Evolutionary conservation across 202 grass and related monocot species (phyloP), one percentile per base, ranked within the genome.

Genomic region (Alloteropsis angusta): DNA sequence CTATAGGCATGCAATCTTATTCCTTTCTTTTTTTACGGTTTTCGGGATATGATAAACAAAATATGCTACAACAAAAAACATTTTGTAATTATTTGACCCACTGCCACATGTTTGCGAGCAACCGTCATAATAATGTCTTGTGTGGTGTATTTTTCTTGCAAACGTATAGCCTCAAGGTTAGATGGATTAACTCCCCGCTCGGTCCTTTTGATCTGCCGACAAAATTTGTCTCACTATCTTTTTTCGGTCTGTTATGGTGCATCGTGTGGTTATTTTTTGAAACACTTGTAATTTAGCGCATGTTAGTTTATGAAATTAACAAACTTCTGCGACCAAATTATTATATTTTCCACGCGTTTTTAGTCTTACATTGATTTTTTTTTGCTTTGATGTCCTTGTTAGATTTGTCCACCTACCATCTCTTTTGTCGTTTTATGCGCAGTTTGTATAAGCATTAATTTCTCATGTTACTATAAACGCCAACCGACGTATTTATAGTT

Each of bases 321-420:
- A 0, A 14, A n/a, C 22, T 58, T 42, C 22, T 6, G 1, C 1
- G 1, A 2, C 7, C 39, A 38, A 0, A 0, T 6, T 21, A 0
- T 4, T 65, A 2, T 43, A 2, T 0, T 18, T 7, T 0, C 0
- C 5, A 4, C 0, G 16, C 1, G 0, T 0, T 19, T 57, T 70
- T 59, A 2, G 9, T 6, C 35, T 36, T 64, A 65, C 9, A 0
- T 14, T 9, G 42, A 5, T 41, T 39, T 39, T 41, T 39, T 39
- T 1, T 41, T 65, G 8, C 17, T n/a, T 6, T 6, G 5, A 22
- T 39, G 18, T 16, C 1, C 13, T 1, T 6, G 23, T 1, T 6
- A 67, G 19, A 44, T 67, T 66, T 67, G 39, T 7, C 4, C 1
- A 0, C 0, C 5, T 67, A 16, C 12, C 4, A 3, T 38, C 17